Conservation (phyloP, 306 rosid genomes). For the Macrotyloma uniflorum region DNA sequence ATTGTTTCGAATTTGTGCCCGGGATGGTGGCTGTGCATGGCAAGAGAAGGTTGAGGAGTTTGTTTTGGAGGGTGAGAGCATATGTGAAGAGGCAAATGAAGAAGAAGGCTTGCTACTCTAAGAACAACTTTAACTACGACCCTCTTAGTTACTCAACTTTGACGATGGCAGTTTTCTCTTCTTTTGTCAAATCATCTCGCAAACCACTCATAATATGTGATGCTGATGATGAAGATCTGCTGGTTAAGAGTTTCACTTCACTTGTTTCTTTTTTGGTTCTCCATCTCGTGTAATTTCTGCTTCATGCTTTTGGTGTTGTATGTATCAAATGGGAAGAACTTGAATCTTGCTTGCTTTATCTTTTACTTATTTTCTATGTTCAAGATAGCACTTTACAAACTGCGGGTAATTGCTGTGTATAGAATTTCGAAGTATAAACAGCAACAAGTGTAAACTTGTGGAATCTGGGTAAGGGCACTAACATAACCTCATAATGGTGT, state of each 20-base stretch:
- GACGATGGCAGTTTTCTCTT: slow-evolving; percentile 62
- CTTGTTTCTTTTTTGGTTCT: background rate
- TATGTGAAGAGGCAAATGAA: slow-evolving; percentile 48
- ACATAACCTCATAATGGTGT: no score
- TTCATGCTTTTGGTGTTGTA: background rate
- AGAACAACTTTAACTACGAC: slow-evolving; percentile 54
- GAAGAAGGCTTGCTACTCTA: slow-evolving; percentile 30
- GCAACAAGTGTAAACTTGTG: no score
- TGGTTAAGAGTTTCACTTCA: background rate
- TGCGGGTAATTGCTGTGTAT: no score
- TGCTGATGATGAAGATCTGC: background rate
- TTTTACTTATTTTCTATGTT: no score
- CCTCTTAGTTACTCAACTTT: slow-evolving; percentile 69
- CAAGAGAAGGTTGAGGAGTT: slow-evolving; percentile 53
- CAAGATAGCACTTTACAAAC: no score
- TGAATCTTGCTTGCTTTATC: no score
- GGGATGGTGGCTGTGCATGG: slow-evolving; percentile 40
- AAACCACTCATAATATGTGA: background rate
- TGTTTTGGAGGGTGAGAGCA: slow-evolving; percentile 61
- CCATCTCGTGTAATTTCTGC: background rate
- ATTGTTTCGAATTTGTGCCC: slow-evolving; percentile 48
- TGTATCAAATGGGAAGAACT: background rate
- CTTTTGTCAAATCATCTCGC: slow-evolving; percentile 36
- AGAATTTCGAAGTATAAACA: no score
- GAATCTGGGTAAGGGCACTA: no score